Percentiles rank a stretch among this genome's conserved stretches.
Conservation (phyloP, 768 basidiomycete genomes). For the Tulasnella sp. region DNA sequence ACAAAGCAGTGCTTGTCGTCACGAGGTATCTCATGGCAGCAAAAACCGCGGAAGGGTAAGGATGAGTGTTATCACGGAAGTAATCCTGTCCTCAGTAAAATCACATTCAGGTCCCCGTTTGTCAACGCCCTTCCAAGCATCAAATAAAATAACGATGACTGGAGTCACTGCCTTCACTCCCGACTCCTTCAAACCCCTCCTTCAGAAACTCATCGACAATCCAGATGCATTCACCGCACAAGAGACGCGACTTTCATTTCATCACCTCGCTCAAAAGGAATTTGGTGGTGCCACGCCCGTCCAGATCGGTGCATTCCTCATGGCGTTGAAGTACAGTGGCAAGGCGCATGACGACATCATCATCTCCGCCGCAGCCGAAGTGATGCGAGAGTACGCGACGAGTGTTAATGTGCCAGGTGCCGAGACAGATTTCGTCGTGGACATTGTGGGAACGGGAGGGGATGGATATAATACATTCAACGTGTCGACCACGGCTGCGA, state of each 20-base stretch:
- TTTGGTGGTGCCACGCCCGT: constrained; percentile 41
- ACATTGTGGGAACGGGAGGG: constrained; percentile 89
- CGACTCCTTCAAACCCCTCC: constrained; percentile 65
- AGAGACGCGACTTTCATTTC: constrained; percentile 63
- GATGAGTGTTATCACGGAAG: no score
- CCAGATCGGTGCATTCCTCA: constrained; percentile 85
- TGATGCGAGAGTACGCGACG: constrained; percentile 59
- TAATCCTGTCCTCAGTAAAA: no score
- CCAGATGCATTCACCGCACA: constrained; percentile 34
- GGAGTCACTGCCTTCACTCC: constrained; percentile 36
- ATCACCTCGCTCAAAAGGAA: constrained; percentile 55
- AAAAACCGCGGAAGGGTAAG: no score
- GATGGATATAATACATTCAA: constrained; percentile 96
- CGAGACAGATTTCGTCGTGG: constrained; percentile 34
- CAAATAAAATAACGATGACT: background rate
- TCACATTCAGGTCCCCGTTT: no score
- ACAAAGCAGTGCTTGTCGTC: no score
- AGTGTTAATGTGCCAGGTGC: constrained; percentile 44
- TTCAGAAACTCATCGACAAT: constrained; percentile 50
- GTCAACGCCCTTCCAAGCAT: no score
- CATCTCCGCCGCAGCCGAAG: constrained; percentile 66
- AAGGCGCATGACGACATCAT: constrained; percentile 67
- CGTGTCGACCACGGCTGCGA: constrained; percentile 86
- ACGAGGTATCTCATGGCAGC: no score
- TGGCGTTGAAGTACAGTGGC: constrained; percentile 70